These are phyloP conservation scores for Serendipita sp. DNA, from an alignment of 768 basidiomycete species.

Conservation along the genomic window DNA sequence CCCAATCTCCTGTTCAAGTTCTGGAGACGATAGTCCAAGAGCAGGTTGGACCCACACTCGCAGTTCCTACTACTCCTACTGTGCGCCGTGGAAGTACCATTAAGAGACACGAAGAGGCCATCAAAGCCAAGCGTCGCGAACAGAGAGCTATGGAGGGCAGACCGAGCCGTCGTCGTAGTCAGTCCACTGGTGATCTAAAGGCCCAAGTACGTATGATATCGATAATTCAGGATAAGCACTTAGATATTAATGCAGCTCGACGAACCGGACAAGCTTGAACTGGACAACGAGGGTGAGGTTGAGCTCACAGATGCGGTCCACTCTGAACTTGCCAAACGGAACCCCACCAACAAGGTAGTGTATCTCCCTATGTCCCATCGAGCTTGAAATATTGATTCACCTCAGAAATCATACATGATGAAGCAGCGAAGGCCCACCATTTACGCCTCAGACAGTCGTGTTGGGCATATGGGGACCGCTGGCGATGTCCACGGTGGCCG, in stretches of 20 bases:
- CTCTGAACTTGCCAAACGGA: background rate
- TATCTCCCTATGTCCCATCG: slow-evolving; percentile 19
- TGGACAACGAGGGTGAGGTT: background rate
- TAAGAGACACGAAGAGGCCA: slow-evolving; percentile 45
- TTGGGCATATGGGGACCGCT: slow-evolving; percentile 53
- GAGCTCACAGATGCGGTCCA: slow-evolving; percentile 6
- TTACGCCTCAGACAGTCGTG: slow-evolving; percentile 12
- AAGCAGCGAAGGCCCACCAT: background rate
- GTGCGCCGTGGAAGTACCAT: slow-evolving; percentile 34
- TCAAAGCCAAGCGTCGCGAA: slow-evolving; percentile 51
- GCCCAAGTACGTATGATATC: slow-evolving; percentile 19
- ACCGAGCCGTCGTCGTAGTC: slow-evolving; percentile 50
- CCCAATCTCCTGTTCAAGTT: slow-evolving; percentile 37
- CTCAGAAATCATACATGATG: slow-evolving; percentile 5
- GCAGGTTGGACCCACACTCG: slow-evolving; percentile 28
- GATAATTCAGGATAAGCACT: background rate
- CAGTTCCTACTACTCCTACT: slow-evolving; percentile 38
- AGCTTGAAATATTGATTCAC: slow-evolving; percentile 21
- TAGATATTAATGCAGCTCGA: background rate
- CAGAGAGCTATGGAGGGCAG: slow-evolving; percentile 24
- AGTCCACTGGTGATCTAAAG: slow-evolving; percentile 64
- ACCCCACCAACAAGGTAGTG: slow-evolving; percentile 7
- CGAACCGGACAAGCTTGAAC: background rate
- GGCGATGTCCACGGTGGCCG: slow-evolving; percentile 69
- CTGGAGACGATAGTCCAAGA: slow-evolving; percentile 19